Evolutionary conservation across 768 basidiomycete species (phyloP).

Genomic region (Mycena belliarum): DNA sequence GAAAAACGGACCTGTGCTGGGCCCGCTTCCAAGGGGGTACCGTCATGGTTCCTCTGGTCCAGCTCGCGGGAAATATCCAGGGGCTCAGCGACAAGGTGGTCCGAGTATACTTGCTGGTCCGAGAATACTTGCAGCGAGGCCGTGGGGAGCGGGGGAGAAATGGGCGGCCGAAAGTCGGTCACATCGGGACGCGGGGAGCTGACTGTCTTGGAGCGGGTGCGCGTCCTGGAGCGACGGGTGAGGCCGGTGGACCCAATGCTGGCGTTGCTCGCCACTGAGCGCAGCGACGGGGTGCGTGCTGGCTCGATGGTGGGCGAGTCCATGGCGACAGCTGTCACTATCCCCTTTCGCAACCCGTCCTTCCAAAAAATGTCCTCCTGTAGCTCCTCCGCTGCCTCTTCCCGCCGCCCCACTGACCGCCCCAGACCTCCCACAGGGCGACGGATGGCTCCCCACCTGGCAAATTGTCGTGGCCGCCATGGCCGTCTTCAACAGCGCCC

Average conservation of each 20-base stretch:
- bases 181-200: slow-evolving; percentile 23
- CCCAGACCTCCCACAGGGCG: slow-evolving; percentile 61
- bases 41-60: background rate
- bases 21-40: slow-evolving; percentile 15
- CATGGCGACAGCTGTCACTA: background rate
- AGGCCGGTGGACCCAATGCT: slow-evolving; percentile 49
- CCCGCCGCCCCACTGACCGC: slow-evolving; percentile 1
- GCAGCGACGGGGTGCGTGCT: slow-evolving; percentile 34
- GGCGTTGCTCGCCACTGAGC: slow-evolving; percentile 51
- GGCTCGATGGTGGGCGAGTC: background rate
- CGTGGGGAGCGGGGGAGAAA: slow-evolving; percentile 3
- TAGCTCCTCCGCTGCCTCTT: background rate
- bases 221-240: slow-evolving; percentile 52
- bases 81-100: slow-evolving; percentile 11
- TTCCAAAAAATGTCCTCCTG: slow-evolving; percentile 5
- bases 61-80: background rate
- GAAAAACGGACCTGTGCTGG: slow-evolving; percentile 38
- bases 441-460: slow-evolving; percentile 85
- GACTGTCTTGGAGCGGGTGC: slow-evolving; percentile 56
- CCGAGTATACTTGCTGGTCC: too few species aligned
- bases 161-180: slow-evolving; percentile 7
- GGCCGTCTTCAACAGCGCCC: slow-evolving; percentile 83
- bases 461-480: slow-evolving; percentile 77
- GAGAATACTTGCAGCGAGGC: background rate
- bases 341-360: too few species aligned